Percentiles rank a stretch among this genome's conserved stretches.
phyloP scores from a whole-genome alignment of 106 monocot species.

The Dioscorea dumetorum region DNA sequence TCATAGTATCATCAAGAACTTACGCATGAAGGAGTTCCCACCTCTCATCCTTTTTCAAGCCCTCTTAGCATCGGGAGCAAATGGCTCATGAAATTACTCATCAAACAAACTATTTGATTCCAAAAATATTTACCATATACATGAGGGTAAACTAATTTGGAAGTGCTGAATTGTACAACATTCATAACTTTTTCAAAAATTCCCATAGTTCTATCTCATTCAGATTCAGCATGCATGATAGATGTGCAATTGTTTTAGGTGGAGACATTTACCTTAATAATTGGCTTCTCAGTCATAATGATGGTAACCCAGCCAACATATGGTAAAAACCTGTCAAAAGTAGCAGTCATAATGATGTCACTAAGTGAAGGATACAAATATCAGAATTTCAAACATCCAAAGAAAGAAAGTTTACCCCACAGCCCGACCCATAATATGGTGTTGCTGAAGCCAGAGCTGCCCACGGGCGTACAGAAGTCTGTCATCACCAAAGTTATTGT shows the following conservation, averaged over 20 bases:
- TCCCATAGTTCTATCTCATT: background rate
- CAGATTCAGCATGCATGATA: background rate
- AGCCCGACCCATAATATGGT: slow-evolving; percentile 89
- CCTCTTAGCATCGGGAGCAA: too few relatives aligned
- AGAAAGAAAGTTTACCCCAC: slow-evolving; percentile 48
- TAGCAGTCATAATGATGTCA: too few relatives aligned
- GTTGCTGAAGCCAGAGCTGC: slow-evolving; percentile 86
- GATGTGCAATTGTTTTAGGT: too few relatives aligned
- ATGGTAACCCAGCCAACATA: slow-evolving; percentile 80
- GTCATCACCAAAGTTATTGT: slow-evolving; percentile 86
- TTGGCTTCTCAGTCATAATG: slow-evolving; percentile 67
- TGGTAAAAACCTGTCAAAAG: slow-evolving; percentile 47
- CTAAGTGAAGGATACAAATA: too few relatives aligned
- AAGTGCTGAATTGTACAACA: background rate
- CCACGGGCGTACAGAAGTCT: slow-evolving; percentile 78
- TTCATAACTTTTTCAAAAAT: background rate
- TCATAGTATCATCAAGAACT: too few relatives aligned
- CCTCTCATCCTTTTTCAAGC: too few relatives aligned
- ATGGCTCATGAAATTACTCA: background rate
- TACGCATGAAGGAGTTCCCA: too few relatives aligned
- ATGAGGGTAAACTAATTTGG: background rate
- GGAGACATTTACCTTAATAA: slow-evolving; percentile 46
- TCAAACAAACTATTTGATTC: background rate
- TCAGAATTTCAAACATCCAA: background rate
- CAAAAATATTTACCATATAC: background rate